Evolutionary conservation across 176 grass and related monocot species (phyloP).

Genomic region (Melocanna baccifera): DNA sequence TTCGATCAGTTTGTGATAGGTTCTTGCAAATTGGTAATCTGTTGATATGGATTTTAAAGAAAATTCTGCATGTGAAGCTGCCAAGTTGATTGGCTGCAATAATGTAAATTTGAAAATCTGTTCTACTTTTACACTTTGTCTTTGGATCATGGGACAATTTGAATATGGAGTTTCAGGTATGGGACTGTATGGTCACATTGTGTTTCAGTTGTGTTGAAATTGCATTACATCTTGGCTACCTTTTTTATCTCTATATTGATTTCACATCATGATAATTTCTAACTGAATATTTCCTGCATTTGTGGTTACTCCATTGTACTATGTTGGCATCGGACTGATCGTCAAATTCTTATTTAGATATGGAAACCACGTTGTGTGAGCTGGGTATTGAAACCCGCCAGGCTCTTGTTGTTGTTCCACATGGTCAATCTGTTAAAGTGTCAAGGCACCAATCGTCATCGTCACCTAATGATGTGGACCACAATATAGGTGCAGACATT

Average conservation of each 20-base stretch:
- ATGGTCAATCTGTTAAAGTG: slow-evolving; percentile 36
- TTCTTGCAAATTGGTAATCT: background rate
- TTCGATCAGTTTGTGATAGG: background rate
- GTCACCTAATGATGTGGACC: slow-evolving; percentile 22
- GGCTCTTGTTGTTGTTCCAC: slow-evolving; percentile 78
- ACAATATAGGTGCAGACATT: background rate
- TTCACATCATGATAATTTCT: background rate
- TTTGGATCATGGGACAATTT: background rate
- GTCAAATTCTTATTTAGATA: slow-evolving; percentile 53
- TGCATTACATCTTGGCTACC: background rate
- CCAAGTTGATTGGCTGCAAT: background rate
- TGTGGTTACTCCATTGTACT: background rate
- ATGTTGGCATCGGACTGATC: background rate
- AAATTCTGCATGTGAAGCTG: background rate
- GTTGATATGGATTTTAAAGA: slow-evolving; percentile 4
- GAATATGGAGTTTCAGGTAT: background rate
- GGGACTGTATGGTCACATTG: background rate
- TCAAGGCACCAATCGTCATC: slow-evolving; percentile 37
- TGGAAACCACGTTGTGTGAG: slow-evolving; percentile 60
- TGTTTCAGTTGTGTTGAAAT: slow-evolving; percentile 1
- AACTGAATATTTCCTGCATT: background rate
- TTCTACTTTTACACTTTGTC: background rate
- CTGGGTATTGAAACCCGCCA: slow-evolving; percentile 83
- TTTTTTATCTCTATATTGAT: background rate
- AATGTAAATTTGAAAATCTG: background rate